Evolutionary conservation across 768 basidiomycete species (phyloP).

Genomic region (Pisolithus microcarpus): DNA sequence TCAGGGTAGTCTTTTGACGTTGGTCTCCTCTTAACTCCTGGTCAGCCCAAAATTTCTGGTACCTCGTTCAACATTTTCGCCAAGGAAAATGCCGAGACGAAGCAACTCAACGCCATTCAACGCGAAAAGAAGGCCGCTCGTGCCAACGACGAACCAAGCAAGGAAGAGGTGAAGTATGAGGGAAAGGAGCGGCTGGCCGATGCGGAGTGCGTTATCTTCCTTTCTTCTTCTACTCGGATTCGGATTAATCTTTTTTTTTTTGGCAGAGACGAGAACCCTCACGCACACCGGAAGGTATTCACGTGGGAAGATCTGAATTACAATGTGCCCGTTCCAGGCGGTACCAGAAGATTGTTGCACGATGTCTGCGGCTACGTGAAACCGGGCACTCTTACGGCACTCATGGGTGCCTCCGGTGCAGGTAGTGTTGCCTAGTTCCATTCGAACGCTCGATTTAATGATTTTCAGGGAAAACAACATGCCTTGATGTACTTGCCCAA

Average conservation of each 20-base stretch:
- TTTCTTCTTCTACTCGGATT: constrained; percentile 2
- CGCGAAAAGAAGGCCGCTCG: constrained; percentile 44
- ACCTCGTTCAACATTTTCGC: constrained; percentile 52
- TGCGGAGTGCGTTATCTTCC: constrained; percentile 3
- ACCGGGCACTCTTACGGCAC: constrained; percentile 81
- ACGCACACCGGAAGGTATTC: constrained; percentile 36
- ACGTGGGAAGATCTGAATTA: constrained; percentile 83
- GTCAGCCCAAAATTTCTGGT: constrained; percentile 25
- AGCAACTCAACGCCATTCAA: constrained; percentile 46
- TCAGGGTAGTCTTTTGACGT: too few species aligned
- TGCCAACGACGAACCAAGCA: constrained; percentile 17
- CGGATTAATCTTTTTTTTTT: not conserved
- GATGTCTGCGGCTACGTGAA: constrained; percentile 76
- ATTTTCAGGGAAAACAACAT: constrained; percentile 63
- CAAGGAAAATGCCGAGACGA: constrained; percentile 49
- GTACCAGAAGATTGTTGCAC: constrained; percentile 56
- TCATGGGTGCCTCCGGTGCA: constrained; percentile 84
- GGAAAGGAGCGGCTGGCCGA: constrained; percentile 13
- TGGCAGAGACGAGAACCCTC: not conserved
- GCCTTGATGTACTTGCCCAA: constrained; percentile 66
- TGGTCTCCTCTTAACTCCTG: not conserved
- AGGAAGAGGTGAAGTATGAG: constrained; percentile 20
- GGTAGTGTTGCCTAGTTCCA: constrained; percentile 31
- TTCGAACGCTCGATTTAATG: constrained; percentile 1
- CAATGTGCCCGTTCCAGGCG: constrained; percentile 59